Evolutionary conservation across 805 yeast species (phyloP).

Genomic region (Yamadazyma laniorum): DNA sequence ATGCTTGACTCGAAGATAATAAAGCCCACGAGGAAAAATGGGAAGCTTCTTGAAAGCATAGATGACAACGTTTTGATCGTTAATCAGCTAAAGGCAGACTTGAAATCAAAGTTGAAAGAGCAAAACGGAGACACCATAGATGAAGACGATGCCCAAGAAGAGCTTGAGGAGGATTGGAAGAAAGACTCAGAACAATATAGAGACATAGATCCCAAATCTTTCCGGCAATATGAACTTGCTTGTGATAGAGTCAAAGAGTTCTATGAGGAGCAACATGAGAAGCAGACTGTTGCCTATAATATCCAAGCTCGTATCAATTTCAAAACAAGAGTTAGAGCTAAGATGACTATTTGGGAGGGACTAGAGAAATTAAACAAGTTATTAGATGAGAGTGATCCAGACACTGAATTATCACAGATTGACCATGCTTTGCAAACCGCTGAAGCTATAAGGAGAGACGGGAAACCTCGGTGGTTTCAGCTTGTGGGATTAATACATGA

Average conservation of each 20-base stretch:
- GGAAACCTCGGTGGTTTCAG: slow-evolving; percentile 75
- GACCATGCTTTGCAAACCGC: slow-evolving; percentile 78
- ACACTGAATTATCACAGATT: slow-evolving; percentile 69
- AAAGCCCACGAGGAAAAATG: slow-evolving; percentile 7
- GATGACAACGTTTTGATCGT: slow-evolving; percentile 27
- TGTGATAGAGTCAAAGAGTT: slow-evolving; percentile 65
- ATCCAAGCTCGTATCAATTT: slow-evolving; percentile 70
- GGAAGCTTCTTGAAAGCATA: slow-evolving; percentile 22
- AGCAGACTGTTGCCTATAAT: slow-evolving; percentile 71
- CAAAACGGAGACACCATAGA: neutral
- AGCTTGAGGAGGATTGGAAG: slow-evolving; percentile 20
- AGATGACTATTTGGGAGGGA: slow-evolving; percentile 74
- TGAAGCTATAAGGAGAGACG: slow-evolving; percentile 66
- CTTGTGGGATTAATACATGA: slow-evolving; percentile 72
- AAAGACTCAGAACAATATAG: slow-evolving; percentile 29
- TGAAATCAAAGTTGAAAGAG: slow-evolving; percentile 6
- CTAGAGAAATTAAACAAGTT: slow-evolving; percentile 57
- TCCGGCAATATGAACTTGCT: slow-evolving; percentile 67
- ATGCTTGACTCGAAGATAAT: slow-evolving; percentile 5
- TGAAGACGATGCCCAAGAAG: neutral
- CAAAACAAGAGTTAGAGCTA: slow-evolving; percentile 63
- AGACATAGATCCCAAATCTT: slow-evolving; percentile 40
- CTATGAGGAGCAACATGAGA: slow-evolving; percentile 65
- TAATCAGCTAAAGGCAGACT: slow-evolving; percentile 20
- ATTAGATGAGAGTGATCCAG: slow-evolving; percentile 73